A percentile compares a stretch with the other conserved stretches of the same genome.
phyloP scores from a whole-genome alignment of 106 monocot genomes.

The Dendrobium nobile region DNA sequence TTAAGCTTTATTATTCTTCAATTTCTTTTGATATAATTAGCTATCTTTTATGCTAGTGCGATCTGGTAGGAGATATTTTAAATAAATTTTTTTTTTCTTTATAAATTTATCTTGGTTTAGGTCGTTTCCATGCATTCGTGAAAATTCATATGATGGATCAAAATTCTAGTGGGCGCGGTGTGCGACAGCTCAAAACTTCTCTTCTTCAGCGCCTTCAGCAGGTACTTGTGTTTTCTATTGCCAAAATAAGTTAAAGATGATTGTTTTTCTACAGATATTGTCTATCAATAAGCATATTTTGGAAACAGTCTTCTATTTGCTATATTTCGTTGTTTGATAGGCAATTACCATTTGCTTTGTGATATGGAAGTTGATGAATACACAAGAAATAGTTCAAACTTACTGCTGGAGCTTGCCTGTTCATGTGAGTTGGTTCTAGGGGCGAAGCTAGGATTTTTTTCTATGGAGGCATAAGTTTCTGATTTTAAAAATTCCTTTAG shows the following conservation, averaged over 20 bases:
- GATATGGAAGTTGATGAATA: conserved; percentile 1
- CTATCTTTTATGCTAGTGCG: too few relatives aligned
- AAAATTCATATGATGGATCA: conserved; percentile 55
- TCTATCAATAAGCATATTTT: neutral
- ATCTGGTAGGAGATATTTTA: too few relatives aligned
- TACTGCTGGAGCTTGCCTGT: neutral
- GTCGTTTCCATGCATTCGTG: conserved; percentile 78
- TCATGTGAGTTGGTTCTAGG: neutral
- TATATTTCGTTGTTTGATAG: neutral
- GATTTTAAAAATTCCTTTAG: too few relatives aligned
- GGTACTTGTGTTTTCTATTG: conserved; percentile 29
- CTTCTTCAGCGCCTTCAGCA: conserved; percentile 63
- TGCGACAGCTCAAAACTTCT: conserved; percentile 70
- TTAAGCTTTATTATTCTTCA: too few relatives aligned
- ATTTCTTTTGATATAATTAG: too few relatives aligned
- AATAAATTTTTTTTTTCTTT: neutral
- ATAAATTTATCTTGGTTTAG: conserved; percentile 16
- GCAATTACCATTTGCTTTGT: neutral
- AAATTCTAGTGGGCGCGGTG: conserved; percentile 57
- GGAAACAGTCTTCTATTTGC: neutral
- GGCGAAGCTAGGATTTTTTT: neutral
- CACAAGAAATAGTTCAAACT: neutral
- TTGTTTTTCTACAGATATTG: neutral
- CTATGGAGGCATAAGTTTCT: too few relatives aligned
- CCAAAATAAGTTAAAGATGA: neutral